Percentiles rank a stretch among this genome's conserved stretches.
Evolutionary conservation across 192 early-diverging fungal species (phyloP).

Genomic region (Funneliformis mosseae): DNA sequence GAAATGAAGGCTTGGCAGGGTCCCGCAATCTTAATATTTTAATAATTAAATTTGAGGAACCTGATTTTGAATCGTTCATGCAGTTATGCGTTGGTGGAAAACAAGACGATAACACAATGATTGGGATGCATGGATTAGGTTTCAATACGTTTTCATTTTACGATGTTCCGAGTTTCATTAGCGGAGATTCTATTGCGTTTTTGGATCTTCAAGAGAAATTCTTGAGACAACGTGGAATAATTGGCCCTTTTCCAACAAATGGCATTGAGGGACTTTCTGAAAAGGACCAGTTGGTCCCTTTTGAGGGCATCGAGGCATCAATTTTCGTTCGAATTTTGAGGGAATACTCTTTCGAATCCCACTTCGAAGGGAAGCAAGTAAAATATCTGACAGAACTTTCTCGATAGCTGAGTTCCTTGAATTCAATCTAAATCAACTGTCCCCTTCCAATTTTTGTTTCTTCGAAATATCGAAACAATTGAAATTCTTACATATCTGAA

Average conservation of each 20-base stretch:
- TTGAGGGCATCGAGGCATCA: constrained; percentile 16
- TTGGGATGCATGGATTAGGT: constrained; percentile 16
- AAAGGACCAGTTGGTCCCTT: constrained; percentile 32
- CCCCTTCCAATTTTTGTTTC: no score
- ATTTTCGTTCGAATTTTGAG: constrained; percentile 25
- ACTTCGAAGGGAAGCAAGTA: background rate
- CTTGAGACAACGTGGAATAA: background rate
- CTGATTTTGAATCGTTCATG: constrained; percentile 28
- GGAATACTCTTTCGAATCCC: constrained; percentile 38
- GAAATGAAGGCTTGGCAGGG: constrained; percentile 37
- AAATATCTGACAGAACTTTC: background rate
- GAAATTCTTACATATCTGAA: no score
- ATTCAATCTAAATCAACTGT: background rate
- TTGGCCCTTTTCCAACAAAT: background rate
- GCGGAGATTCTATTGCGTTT: constrained; percentile 22
- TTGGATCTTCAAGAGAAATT: constrained; percentile 34
- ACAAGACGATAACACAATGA: no score
- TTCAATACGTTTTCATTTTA: constrained; percentile 36
- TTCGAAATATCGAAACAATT: no score
- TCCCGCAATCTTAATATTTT: constrained; percentile 35
- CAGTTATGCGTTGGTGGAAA: constrained; percentile 35
- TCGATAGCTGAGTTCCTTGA: background rate
- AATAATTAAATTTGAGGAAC: constrained; percentile 32
- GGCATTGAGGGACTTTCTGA: background rate
- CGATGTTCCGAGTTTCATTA: constrained; percentile 36